Percentiles rank a stretch among this genome's conserved stretches.
Conservation (phyloP, 2,329 filamentous ascomycete genomes). For the Colletotrichum scovillei region DNA sequence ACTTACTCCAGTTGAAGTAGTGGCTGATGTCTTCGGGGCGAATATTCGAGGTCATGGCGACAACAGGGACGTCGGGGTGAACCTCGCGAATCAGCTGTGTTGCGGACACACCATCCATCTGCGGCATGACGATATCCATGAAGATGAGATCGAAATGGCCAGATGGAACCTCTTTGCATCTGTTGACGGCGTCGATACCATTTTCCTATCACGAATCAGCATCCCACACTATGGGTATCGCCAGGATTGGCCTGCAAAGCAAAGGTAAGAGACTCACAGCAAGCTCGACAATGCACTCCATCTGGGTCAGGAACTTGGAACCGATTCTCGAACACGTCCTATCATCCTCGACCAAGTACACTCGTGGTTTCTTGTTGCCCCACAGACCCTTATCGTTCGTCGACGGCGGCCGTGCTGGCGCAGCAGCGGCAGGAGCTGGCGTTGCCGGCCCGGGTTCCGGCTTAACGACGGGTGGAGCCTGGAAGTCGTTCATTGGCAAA, state of each 20-base stretch:
- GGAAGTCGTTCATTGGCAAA: slow-evolving; percentile 62
- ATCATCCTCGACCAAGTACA: slow-evolving; percentile 90
- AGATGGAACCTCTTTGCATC: slow-evolving; percentile 68
- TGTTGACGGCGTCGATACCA: slow-evolving; percentile 90
- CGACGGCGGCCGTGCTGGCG: slow-evolving; percentile 43
- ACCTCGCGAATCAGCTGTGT: slow-evolving; percentile 94
- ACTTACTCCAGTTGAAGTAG: slow-evolving; percentile 76
- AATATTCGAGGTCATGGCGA: slow-evolving; percentile 99
- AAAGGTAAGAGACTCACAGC: slow-evolving; percentile 62
- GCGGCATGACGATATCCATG: slow-evolving; percentile 98
- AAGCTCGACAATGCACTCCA: slow-evolving; percentile 75
- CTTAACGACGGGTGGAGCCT: slow-evolving; percentile 42
- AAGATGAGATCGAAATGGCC: slow-evolving; percentile 75
- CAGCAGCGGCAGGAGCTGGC: slow-evolving; percentile 33
- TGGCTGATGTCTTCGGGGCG: slow-evolving; percentile 95
- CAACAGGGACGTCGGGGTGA: slow-evolving; percentile 84
- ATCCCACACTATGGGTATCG: not conserved
- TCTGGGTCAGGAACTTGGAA: slow-evolving; percentile 73
- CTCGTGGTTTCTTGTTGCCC: slow-evolving; percentile 76
- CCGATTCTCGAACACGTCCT: slow-evolving; percentile 75
- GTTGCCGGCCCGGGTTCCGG: slow-evolving; percentile 33
- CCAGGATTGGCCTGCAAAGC: not conserved
- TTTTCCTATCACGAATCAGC: slow-evolving; percentile 59
- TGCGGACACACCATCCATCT: slow-evolving; percentile 93
- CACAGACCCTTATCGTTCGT: slow-evolving; percentile 59